phyloP scores from a whole-genome alignment of 768 basidiomycete genomes.

The Kwoniella botswanensis region DNA sequence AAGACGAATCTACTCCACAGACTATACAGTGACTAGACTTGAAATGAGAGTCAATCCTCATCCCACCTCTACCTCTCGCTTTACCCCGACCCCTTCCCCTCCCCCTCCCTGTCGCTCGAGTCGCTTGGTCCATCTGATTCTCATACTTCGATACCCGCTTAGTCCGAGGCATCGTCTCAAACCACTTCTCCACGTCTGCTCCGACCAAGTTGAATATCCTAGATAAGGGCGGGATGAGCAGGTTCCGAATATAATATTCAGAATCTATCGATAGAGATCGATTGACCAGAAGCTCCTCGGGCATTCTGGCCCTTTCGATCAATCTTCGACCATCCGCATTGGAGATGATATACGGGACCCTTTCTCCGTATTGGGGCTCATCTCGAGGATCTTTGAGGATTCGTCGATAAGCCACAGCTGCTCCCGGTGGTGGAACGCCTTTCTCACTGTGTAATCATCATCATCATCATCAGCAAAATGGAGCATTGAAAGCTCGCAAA shows the following conservation, averaged over 20 bases:
- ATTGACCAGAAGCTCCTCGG: slow-evolving; percentile 70
- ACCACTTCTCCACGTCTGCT: slow-evolving; percentile 85
- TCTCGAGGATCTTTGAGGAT: slow-evolving; percentile 75
- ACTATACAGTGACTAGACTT: slow-evolving; percentile 70
- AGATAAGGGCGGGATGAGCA: slow-evolving; percentile 86
- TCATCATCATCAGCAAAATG: not conserved
- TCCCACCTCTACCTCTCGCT: slow-evolving; percentile 29
- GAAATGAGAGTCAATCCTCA: slow-evolving; percentile 77
- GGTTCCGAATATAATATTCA: slow-evolving; percentile 81
- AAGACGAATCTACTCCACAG: slow-evolving; percentile 66
- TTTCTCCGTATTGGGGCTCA: slow-evolving; percentile 90
- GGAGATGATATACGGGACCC: slow-evolving; percentile 86
- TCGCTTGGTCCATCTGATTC: slow-evolving; percentile 37
- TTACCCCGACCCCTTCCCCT: slow-evolving; percentile 51
- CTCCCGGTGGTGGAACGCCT: slow-evolving; percentile 88
- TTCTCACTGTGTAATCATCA: slow-evolving; percentile 68
- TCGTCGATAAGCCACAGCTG: slow-evolving; percentile 77
- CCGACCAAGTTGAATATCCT: slow-evolving; percentile 90
- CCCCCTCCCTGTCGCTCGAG: slow-evolving; percentile 16
- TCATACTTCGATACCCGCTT: slow-evolving; percentile 59
- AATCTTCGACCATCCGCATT: slow-evolving; percentile 67
- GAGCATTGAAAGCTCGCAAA: no score
- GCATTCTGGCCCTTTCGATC: slow-evolving; percentile 76
- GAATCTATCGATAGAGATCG: slow-evolving; percentile 75
- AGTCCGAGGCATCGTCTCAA: slow-evolving; percentile 78